These are phyloP conservation scores for Backusella tuberculispora DNA, from an alignment of 192 early-diverging fungal species.

Conservation along the genomic window DNA sequence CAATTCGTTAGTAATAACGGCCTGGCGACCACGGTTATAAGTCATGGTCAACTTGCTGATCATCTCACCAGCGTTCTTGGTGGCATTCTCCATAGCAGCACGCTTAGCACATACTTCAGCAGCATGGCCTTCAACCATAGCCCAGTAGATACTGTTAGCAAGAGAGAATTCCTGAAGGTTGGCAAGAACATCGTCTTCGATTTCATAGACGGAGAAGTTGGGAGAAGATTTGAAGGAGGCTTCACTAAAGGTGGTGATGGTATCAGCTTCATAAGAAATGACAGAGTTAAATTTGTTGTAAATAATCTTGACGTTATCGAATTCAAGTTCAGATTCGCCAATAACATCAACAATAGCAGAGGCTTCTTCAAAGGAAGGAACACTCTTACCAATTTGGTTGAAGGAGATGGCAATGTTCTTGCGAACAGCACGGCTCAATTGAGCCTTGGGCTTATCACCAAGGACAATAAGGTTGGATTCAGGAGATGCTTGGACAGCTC, in stretches of 20 bases:
- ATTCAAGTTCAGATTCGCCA: conserved; percentile 59
- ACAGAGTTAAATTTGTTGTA: conserved; percentile 96
- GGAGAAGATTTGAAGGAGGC: conserved; percentile 71
- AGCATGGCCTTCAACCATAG: conserved; percentile 94
- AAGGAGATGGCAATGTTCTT: conserved; percentile 84
- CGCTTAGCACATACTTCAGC: conserved; percentile 96
- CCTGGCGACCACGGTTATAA: conserved; percentile 98
- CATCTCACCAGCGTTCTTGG: conserved; percentile 99
- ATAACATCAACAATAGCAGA: conserved; percentile 82
- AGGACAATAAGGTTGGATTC: conserved; percentile 73
- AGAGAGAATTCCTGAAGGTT: conserved; percentile 93
- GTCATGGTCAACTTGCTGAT: conserved; percentile 93
- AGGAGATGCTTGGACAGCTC: conserved; percentile 57
- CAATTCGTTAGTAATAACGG: conserved; percentile 97
- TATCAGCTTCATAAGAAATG: conserved; percentile 88
- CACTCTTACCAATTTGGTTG: conserved; percentile 89
- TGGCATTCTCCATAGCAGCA: conserved; percentile 99
- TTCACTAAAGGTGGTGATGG: conserved; percentile 66
- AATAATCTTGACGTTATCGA: conserved; percentile 77
- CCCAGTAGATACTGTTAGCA: conserved; percentile 95
- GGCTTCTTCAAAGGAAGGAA: conserved; percentile 90
- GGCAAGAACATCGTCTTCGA: conserved; percentile 84
- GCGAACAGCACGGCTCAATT: conserved; percentile 80
- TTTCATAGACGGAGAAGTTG: conserved; percentile 91
- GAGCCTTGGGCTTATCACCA: conserved; percentile 93